Evolutionary conservation across 1,284 basidiomycete species (phyloP), one percentile per base, ranked within the genome.

Genomic region (Chiua sp.): DNA sequence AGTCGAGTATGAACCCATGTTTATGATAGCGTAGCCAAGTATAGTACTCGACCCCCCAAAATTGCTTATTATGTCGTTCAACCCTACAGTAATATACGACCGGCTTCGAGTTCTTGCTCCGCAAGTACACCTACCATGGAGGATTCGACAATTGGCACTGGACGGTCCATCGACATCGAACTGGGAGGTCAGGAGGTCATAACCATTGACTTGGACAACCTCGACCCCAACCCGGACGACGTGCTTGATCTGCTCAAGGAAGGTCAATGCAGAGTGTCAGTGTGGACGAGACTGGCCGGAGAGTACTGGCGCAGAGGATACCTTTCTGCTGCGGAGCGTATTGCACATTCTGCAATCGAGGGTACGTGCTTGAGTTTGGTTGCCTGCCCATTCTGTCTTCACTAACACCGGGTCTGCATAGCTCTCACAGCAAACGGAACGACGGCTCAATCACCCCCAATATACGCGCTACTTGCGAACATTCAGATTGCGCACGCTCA

Each of bases 381-480:
- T 50, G 13, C 5, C 6, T 20, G 15, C 15, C 15, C 16, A n/a
- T 47, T 2, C 33, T 13, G 22, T 42, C 23, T 55, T 71, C 1
- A 58, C 53, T 55, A 33, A 1, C 16, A 8, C n/a, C 2, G n/a
- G 8, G 15, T 44, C 49, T 33, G 51, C 56, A 4, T 53, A 90
- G 88, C 83, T n/a, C 83, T 87, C 61, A 79, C 82, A 48, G 75
- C 77, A 12, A 84, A 83, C 59, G 82, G 80, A 15, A 77, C 77
- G 16, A 72, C 75, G 4, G 70, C 79, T 20, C 80, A 82, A 0
- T 73, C 86, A 55, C 83, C 82, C 26, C 89, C 92, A 11, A 82
- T 96, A 55, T 89, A 92, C 64, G 85, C 90, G 23, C 81, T 97
- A 59, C 80, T 94, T 26, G 94, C 93, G 2, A 95, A 94, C 74